Evolutionary conservation across 2,329 filamentous ascomycete genomes (phyloP).

Genomic region (Neofusicoccum umdonicola): DNA sequence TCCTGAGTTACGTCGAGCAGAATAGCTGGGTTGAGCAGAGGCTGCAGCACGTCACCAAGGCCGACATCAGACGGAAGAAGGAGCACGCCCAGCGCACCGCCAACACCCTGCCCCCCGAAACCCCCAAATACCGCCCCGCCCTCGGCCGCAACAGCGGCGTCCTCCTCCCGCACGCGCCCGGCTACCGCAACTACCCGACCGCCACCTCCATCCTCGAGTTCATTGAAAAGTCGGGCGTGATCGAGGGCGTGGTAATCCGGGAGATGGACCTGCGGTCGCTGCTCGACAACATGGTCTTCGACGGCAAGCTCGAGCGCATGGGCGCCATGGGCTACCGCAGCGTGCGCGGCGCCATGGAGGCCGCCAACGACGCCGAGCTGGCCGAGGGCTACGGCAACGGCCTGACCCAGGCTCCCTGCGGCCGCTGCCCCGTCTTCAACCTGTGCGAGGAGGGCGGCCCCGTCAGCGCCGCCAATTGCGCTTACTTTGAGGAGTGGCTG

Average conservation of each 20-base stretch:
- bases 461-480: conserved; percentile 84
- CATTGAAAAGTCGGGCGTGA: conserved; percentile 67
- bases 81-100: conserved; percentile 27
- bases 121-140: conserved; percentile 22
- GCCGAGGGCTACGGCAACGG: conserved; percentile 60
- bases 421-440: conserved; percentile 87
- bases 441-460: conserved; percentile 88
- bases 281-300: conserved; percentile 83
- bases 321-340: conserved; percentile 52
- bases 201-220: conserved; percentile 72
- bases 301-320: conserved; percentile 73
- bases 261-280: conserved; percentile 81
- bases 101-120: conserved; percentile 25
- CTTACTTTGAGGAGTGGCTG: conserved; percentile 88
- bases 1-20: conserved; percentile 70
- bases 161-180: conserved; percentile 55
- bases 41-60: conserved; percentile 29
- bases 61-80: conserved; percentile 35
- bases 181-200: conserved; percentile 77
- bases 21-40: conserved; percentile 65
- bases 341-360: conserved; percentile 32
- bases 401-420: conserved; percentile 85
- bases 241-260: conserved; percentile 57
- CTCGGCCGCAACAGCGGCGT: conserved; percentile 24
- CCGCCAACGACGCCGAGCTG: conserved; percentile 35